Evolutionary conservation across 495 filamentous ascomycete genomes (phyloP).

Genomic region (Podospora tetraspora): DNA sequence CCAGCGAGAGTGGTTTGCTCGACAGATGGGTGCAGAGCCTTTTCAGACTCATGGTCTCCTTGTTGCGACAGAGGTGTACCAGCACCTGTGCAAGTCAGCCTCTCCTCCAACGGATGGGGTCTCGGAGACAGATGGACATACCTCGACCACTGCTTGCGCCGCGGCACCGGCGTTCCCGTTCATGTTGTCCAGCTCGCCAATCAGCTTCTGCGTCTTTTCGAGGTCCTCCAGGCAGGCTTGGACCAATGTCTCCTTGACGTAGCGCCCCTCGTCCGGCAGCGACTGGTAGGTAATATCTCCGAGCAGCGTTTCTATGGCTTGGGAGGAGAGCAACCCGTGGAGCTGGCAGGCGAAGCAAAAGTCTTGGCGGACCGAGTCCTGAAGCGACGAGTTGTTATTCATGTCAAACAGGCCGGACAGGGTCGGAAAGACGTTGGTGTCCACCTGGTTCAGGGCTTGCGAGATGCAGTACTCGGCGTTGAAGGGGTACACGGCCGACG

Average conservation of each 20-base stretch:
- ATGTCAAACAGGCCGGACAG: slow-evolving; percentile 77
- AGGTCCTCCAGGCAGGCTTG: slow-evolving; percentile 66
- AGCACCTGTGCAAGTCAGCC: slow-evolving; percentile 55
- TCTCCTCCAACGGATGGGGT: not conserved
- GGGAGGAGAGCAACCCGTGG: slow-evolving; percentile 72
- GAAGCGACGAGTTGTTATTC: slow-evolving; percentile 59
- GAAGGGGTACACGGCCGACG: slow-evolving; percentile 52
- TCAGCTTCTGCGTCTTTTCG: slow-evolving; percentile 65
- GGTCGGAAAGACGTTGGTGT: slow-evolving; percentile 73
- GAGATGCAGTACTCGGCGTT: slow-evolving; percentile 74
- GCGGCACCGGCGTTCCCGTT: slow-evolving; percentile 93
- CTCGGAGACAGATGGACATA: slow-evolving; percentile 30
- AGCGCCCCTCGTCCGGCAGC: slow-evolving; percentile 67
- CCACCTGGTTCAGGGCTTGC: slow-evolving; percentile 68
- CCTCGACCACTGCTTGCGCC: slow-evolving; percentile 74
- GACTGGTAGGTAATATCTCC: slow-evolving; percentile 84
- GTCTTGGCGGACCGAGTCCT: slow-evolving; percentile 83
- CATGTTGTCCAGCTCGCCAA: slow-evolving; percentile 80
- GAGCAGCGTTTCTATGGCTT: slow-evolving; percentile 71
- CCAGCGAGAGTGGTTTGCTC: slow-evolving; percentile 69
- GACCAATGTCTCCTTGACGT: slow-evolving; percentile 70
- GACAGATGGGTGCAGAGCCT: slow-evolving; percentile 74
- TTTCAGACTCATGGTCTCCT: slow-evolving; percentile 89
- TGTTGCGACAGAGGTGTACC: slow-evolving; percentile 66
- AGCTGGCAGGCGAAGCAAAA: slow-evolving; percentile 88